Evolutionary conservation across 1,139 yeast species (phyloP), one percentile per base, ranked within the genome.

Genomic region (Geotrichum candidum): DNA sequence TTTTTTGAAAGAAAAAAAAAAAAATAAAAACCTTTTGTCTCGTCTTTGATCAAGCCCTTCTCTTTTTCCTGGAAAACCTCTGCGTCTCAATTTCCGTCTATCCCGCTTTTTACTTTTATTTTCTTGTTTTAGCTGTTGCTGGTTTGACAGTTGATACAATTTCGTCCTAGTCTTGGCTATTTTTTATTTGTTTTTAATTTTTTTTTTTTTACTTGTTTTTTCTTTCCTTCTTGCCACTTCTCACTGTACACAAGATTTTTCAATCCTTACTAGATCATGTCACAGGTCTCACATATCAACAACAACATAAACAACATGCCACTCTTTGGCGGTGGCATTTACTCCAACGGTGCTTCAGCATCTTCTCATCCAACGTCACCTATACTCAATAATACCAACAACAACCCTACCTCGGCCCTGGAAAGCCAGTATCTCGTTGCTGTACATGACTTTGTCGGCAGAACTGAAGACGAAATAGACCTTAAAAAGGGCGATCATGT

Each of bases 381-480:
- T 31, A n/a, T 15, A 10, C 54, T 29, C 4, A 31, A 52, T 3
- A 52, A 29, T 31, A 29, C n/a, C 48, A 41, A 5, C 48, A 41
- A 41, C 48, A 6, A 29, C 23, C 25, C 25, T n/a, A 51, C 23
- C 15, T 48, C 50, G 25, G 54, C 53, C 23, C 29, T 59, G 23
- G 68, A 66, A 29, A 64, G 64, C 51, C 74, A 72, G 55, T 74
- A 72, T 63, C 70, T 77, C 56, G 68, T 78, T 57, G 96, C 92
- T 63, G 84, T 91, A 66, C 95, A 91, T 74, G 94, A 88, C 73
- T 94, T 94, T 75, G 81, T 81, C 60, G 92, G 96, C 58, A 81
- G 98, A 60, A 79, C 92, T 65, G 96, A 90, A 31, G 99, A 95
- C 74, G 99, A 94, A 75, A 78, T 94, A 56, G 84, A 86, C 55